These are phyloP conservation scores for Suhomyces terraborum DNA, from an alignment of 1,139 yeast species.

Conservation along the genomic window DNA sequence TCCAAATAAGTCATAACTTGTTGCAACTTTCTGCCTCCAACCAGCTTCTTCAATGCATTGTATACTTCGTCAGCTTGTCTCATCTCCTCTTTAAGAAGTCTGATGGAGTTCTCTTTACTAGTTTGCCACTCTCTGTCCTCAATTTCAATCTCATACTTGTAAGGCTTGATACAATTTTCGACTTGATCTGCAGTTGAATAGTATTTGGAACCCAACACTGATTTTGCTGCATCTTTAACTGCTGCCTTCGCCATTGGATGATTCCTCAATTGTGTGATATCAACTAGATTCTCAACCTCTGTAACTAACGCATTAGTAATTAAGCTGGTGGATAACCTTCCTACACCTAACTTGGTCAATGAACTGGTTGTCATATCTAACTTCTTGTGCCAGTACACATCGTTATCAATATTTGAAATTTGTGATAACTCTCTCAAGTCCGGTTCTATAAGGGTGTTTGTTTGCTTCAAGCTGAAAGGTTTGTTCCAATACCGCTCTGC, in stretches of 20 bases:
- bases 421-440: conserved; percentile 54
- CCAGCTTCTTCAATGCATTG: conserved; percentile 60
- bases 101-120: conserved; percentile 77
- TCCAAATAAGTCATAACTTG: conserved; percentile 81
- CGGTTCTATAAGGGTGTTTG: conserved; percentile 40
- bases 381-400: conserved; percentile 84
- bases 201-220: conserved; percentile 74
- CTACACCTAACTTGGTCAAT: conserved; percentile 89
- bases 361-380: conserved; percentile 81
- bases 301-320: conserved; percentile 77
- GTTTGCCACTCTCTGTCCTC: conserved; percentile 92
- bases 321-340: conserved; percentile 80
- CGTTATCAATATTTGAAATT: conserved; percentile 55
- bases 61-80: conserved; percentile 75
- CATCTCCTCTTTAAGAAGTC: conserved; percentile 77
- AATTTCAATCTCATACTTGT: conserved; percentile 92
- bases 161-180: conserved; percentile 96
- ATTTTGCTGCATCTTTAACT: conserved; percentile 81
- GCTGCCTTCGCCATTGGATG: conserved; percentile 85
- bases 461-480: conserved; percentile 38
- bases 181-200: conserved; percentile 97
- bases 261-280: conserved; percentile 70
- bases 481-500: conserved; percentile 94
- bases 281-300: conserved; percentile 74
- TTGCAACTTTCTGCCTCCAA: conserved; percentile 80